These are phyloP conservation scores for Meyerozyma carpophila DNA, from an alignment of 1,139 yeast genomes.

Conservation along the genomic window DNA sequence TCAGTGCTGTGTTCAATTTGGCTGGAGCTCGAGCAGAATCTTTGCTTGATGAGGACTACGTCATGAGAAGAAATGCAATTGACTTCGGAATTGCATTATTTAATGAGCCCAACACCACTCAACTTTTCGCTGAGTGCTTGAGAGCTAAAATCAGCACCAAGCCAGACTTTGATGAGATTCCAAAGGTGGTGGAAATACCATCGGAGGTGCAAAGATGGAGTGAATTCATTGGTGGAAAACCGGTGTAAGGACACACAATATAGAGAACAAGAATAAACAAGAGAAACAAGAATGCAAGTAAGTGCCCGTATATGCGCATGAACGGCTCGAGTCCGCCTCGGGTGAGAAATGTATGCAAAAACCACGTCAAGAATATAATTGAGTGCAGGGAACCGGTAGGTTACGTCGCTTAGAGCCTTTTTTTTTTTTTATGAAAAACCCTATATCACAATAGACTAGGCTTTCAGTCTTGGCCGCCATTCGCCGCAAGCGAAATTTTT, in stretches of 20 bases:
- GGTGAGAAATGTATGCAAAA: no score
- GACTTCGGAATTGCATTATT: conserved; percentile 95
- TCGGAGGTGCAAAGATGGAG: conserved; percentile 92
- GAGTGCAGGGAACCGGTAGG: no score
- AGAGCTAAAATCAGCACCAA: conserved; percentile 63
- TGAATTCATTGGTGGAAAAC: conserved; percentile 90
- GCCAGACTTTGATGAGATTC: conserved; percentile 34
- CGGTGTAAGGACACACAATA: conserved; percentile 41
- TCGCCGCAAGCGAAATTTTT: background rate
- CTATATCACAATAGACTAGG: no score
- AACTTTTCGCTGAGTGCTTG: conserved; percentile 81
- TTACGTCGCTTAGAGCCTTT: no score
- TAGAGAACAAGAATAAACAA: background rate
- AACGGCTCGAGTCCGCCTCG: no score
- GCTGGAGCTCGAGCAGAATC: conserved; percentile 86
- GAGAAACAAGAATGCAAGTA: background rate
- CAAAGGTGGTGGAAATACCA: conserved; percentile 58
- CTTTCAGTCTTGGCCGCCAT: no score
- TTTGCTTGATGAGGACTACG: conserved; percentile 82
- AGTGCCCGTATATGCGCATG: no score
- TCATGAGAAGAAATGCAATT: conserved; percentile 98
- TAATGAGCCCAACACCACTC: conserved; percentile 92
- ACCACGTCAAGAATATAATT: no score
- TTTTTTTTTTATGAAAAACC: no score
- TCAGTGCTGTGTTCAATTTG: conserved; percentile 84